A percentile compares a stretch with the other conserved stretches of the same genome.
These are phyloP conservation scores for Penicillium paradoxum DNA, from an alignment of 495 filamentous ascomycete genomes.

Conservation along the genomic window DNA sequence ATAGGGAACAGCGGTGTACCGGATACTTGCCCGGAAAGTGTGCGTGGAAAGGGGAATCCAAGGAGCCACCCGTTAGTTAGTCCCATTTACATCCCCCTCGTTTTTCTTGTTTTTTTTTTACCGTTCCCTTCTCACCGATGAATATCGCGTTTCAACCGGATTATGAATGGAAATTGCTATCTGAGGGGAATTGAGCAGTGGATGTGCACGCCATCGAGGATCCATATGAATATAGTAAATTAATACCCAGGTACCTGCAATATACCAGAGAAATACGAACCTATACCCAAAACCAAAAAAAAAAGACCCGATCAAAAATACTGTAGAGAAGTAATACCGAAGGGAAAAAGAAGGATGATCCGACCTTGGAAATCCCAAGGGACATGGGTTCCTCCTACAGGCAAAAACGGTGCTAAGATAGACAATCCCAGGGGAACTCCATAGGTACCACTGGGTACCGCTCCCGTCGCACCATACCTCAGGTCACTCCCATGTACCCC, in stretches of 20 bases:
- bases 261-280: background rate
- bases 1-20: constrained; percentile 7
- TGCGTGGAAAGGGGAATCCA: constrained; percentile 2
- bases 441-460: constrained; percentile 2
- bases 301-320: too few species aligned
- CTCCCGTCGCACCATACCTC: background rate
- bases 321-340: background rate
- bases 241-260: background rate
- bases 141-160: too few species aligned
- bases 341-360: constrained; percentile 17
- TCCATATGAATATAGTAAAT: background rate
- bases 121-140: background rate
- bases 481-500: constrained; percentile 7
- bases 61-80: constrained; percentile 8
- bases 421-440: constrained; percentile 9
- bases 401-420: constrained; percentile 25
- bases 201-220: too few species aligned
- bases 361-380: constrained; percentile 12
- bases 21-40: constrained; percentile 2
- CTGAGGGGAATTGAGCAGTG: too few species aligned
- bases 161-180: too few species aligned
- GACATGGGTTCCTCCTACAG: constrained; percentile 14
- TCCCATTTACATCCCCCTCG: constrained; percentile 8
- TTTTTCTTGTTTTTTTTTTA: constrained; percentile 7
- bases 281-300: too few species aligned